Conservation (phyloP, 306 rosid species). For the Oemleria cerasiformis region DNA sequence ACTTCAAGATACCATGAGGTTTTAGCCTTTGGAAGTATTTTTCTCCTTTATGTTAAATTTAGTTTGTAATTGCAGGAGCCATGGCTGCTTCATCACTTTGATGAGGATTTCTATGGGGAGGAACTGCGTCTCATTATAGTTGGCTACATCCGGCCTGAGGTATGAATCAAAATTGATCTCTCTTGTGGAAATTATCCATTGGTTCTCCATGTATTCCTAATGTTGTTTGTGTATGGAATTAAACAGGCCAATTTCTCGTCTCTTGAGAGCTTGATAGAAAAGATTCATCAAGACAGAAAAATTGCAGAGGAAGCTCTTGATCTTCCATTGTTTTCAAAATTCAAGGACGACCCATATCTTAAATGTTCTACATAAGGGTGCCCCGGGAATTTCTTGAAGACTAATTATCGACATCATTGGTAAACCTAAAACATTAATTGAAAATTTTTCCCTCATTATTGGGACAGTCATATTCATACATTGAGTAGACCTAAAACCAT, state of each 20-base stretch:
- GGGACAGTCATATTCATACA: no score
- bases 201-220: neutral
- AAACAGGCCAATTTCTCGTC: conserved; percentile 75
- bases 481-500: no score
- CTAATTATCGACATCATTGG: no score
- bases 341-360: conserved; percentile 56
- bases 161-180: conserved; percentile 20
- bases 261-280: conserved; percentile 69
- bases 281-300: conserved; percentile 73
- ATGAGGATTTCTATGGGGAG: conserved; percentile 79
- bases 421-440: no score
- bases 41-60: conserved; percentile 9
- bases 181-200: conserved; percentile 4
- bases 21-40: conserved; percentile 18
- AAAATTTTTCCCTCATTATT: no score
- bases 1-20: neutral
- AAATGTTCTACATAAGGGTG: conserved; percentile 23
- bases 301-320: conserved; percentile 81
- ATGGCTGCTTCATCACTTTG: conserved; percentile 86
- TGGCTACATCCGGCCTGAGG: conserved; percentile 93
- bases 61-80: conserved; percentile 59
- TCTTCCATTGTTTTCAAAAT: conserved; percentile 72
- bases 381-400: no score
- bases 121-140: conserved; percentile 76
- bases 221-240: conserved; percentile 16